A percentile compares a stretch with the other conserved stretches of the same genome.
Conservation (phyloP, 768 basidiomycete genomes). For the Termitomyces sp. region DNA sequence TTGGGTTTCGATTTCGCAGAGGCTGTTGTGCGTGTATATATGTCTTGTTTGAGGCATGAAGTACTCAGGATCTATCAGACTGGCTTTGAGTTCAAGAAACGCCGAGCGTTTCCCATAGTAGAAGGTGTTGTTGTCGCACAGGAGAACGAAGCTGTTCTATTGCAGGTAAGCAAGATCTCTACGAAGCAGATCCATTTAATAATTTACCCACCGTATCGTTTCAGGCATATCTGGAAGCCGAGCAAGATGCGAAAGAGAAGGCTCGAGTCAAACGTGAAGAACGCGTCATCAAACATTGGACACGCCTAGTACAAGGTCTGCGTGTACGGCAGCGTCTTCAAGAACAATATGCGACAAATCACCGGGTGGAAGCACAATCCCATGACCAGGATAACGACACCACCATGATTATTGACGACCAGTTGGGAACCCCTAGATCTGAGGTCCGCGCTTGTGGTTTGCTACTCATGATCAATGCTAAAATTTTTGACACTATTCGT, state of each 20-base stretch:
- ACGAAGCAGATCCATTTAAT: conserved; percentile 2
- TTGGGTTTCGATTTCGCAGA: conserved; percentile 90
- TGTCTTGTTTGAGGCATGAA: neutral
- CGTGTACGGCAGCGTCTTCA: conserved; percentile 80
- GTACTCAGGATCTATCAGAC: conserved; percentile 42
- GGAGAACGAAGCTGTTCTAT: conserved; percentile 66
- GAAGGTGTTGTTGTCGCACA: conserved; percentile 83
- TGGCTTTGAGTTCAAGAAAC: conserved; percentile 95
- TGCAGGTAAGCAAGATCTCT: conserved; percentile 52
- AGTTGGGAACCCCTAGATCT: neutral
- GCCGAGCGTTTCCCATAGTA: conserved; percentile 78
- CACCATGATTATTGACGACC: neutral
- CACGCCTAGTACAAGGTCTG: conserved; percentile 80
- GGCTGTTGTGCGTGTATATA: conserved; percentile 71
- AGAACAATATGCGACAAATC: conserved; percentile 58
- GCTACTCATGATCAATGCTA: neutral
- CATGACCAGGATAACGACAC: conserved; percentile 8
- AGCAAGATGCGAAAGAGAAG: conserved; percentile 72
- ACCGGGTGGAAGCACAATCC: conserved; percentile 12
- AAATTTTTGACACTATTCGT: conserved; percentile 1
- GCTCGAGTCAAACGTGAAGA: conserved; percentile 73
- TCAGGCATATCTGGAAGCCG: conserved; percentile 84
- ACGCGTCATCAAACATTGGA: conserved; percentile 83
- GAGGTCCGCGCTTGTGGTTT: conserved; percentile 1
- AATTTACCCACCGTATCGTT: conserved; percentile 4